phyloP scores from a whole-genome alignment of 1,139 yeast genomes.

The Candida gigantensis region DNA sequence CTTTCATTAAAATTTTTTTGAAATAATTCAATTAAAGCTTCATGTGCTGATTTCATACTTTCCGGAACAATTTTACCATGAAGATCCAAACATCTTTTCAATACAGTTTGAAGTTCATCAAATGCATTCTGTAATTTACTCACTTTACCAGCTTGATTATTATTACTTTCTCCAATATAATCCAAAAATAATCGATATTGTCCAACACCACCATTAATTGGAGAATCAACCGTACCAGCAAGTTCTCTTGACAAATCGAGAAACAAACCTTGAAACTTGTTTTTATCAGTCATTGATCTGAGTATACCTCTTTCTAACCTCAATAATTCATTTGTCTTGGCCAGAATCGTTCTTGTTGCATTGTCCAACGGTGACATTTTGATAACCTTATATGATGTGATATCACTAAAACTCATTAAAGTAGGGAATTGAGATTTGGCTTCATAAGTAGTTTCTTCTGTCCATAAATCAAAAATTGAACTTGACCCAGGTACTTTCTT shows the following conservation, averaged over 20 bases:
- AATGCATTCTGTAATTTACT: constrained; percentile 60
- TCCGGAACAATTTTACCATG: constrained; percentile 68
- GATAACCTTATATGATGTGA: constrained; percentile 49
- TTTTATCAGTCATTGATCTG: constrained; percentile 55
- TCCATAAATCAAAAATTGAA: constrained; percentile 79
- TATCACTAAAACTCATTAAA: constrained; percentile 81
- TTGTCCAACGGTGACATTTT: constrained; percentile 81
- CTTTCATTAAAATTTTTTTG: constrained; percentile 62
- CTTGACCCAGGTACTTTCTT: constrained; percentile 76
- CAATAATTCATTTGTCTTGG: constrained; percentile 71
- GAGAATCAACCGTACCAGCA: constrained; percentile 89
- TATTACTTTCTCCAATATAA: constrained; percentile 37
- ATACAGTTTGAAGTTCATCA: constrained; percentile 65
- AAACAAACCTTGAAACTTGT: constrained; percentile 51
- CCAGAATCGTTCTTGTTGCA: constrained; percentile 67
- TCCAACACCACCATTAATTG: constrained; percentile 90
- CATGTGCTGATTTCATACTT: constrained; percentile 62
- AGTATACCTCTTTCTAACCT: constrained; percentile 67
- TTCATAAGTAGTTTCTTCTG: constrained; percentile 81
- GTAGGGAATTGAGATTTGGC: constrained; percentile 83
- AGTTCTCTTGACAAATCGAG: constrained; percentile 74
- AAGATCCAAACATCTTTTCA: constrained; percentile 65
- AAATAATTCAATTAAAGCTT: constrained; percentile 65
- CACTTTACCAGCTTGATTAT: constrained; percentile 48
- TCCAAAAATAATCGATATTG: constrained; percentile 73